These are phyloP conservation scores for Castanopsis chinensis DNA, from an alignment of 306 rosid species.

Conservation along the genomic window DNA sequence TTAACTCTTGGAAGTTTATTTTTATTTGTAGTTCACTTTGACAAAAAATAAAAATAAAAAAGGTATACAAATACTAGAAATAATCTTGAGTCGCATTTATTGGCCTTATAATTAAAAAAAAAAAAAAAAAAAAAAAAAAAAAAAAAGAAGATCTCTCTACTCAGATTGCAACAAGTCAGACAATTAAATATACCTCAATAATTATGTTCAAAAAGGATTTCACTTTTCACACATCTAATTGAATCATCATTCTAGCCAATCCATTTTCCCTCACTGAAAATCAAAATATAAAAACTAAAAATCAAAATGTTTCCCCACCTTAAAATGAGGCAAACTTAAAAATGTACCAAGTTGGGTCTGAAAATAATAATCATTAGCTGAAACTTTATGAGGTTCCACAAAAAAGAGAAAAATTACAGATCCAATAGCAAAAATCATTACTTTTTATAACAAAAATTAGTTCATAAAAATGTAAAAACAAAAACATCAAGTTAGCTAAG, in stretches of 20 bases:
- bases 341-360: conserved; percentile 20
- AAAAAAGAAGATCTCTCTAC: too few relatives aligned
- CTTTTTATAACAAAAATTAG: too few relatives aligned
- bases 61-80: too few relatives aligned
- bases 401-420: conserved; percentile 10
- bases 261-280: neutral
- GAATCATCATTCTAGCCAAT: conserved; percentile 58
- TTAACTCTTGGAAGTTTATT: too few relatives aligned
- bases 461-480: neutral
- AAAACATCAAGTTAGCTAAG: neutral
- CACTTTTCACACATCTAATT: conserved; percentile 76
- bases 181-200: conserved; percentile 55
- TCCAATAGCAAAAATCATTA: conserved; percentile 12
- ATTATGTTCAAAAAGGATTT: too few relatives aligned
- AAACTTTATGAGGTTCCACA: conserved; percentile 19
- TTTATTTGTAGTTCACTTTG: too few relatives aligned
- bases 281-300: neutral
- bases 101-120: too few relatives aligned
- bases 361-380: conserved; percentile 17
- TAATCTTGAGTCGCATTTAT: too few relatives aligned
- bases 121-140: too few relatives aligned
- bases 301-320: conserved; percentile 53
- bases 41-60: too few relatives aligned
- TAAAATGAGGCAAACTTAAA: conserved; percentile 29
- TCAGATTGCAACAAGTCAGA: conserved; percentile 38